These are phyloP conservation scores for Leptoxyphium fumago DNA, from an alignment of 2,329 filamentous ascomycete species.

Conservation along the genomic window DNA sequence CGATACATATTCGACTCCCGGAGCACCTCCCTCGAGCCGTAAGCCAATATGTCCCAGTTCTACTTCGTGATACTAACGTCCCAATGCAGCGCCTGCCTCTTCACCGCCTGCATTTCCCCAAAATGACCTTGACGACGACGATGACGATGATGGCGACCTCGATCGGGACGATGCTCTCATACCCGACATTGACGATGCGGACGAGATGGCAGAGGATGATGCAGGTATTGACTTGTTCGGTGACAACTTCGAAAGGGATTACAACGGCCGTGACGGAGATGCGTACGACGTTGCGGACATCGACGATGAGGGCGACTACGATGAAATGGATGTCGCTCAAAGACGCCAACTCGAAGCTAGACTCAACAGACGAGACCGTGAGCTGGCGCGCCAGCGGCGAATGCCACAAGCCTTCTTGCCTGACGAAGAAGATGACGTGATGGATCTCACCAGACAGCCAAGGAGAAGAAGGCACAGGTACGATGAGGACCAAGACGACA, in stretches of 20 bases:
- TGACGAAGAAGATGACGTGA: slow-evolving; percentile 68
- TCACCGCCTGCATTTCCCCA: slow-evolving; percentile 53
- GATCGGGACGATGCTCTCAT: slow-evolving; percentile 54
- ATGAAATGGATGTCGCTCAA: slow-evolving; percentile 49
- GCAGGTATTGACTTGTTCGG: slow-evolving; percentile 59
- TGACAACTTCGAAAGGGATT: slow-evolving; percentile 52
- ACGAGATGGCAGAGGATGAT: slow-evolving; percentile 55
- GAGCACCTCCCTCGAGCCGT: slow-evolving; percentile 49
- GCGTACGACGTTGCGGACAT: slow-evolving; percentile 56
- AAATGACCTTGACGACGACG: slow-evolving; percentile 41
- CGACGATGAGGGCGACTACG: slow-evolving; percentile 65
- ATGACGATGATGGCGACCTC: slow-evolving; percentile 53
- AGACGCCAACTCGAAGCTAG: slow-evolving; percentile 58
- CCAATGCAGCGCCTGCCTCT: slow-evolving; percentile 35
- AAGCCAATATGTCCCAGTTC: slow-evolving; percentile 21
- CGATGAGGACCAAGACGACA: slow-evolving; percentile 83
- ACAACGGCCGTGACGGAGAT: slow-evolving; percentile 37
- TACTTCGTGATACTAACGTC: not conserved
- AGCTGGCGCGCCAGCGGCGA: slow-evolving; percentile 50
- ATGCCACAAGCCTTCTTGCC: slow-evolving; percentile 61
- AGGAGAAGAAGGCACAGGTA: slow-evolving; percentile 77
- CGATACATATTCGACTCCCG: slow-evolving; percentile 34
- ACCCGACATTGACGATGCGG: slow-evolving; percentile 50
- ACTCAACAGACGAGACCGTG: slow-evolving; percentile 58
- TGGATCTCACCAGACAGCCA: slow-evolving; percentile 75